A percentile compares a stretch with the other conserved stretches of the same genome.
Conservation (phyloP, 2,329 filamentous ascomycete genomes). For the Orbilia oligospora region DNA sequence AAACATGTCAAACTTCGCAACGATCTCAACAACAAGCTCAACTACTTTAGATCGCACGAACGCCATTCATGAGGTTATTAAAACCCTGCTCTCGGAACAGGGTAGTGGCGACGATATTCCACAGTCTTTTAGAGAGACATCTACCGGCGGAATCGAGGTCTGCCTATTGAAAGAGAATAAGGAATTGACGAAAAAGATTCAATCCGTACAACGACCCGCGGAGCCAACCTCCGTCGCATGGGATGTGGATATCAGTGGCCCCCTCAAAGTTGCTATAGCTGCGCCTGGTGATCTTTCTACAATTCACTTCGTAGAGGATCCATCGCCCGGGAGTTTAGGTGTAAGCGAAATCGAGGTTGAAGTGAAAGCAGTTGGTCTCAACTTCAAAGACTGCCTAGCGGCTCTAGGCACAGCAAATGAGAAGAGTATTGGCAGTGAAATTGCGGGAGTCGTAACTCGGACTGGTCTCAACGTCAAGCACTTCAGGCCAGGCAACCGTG, state of each 20-base stretch:
- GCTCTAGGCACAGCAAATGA: slow-evolving; percentile 38
- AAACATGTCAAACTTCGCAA: slow-evolving; percentile 43
- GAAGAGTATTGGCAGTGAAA: slow-evolving; percentile 61
- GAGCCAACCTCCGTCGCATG: not conserved
- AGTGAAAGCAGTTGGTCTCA: slow-evolving; percentile 67
- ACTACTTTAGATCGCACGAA: not conserved
- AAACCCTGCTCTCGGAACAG: slow-evolving; percentile 1
- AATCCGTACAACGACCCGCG: slow-evolving; percentile 4
- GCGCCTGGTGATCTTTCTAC: slow-evolving; percentile 26
- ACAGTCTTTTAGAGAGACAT: slow-evolving; percentile 39
- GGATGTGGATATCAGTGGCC: not conserved
- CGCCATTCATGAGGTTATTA: slow-evolving; percentile 28
- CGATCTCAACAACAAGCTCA: slow-evolving; percentile 12
- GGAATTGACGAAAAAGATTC: slow-evolving; percentile 30
- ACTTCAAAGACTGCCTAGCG: slow-evolving; percentile 60
- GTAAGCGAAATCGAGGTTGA: slow-evolving; percentile 67
- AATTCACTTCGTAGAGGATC: slow-evolving; percentile 55
- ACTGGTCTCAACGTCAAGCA: slow-evolving; percentile 54
- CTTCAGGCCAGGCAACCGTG: slow-evolving; percentile 12
- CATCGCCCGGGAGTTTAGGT: not conserved
- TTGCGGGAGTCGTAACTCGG: slow-evolving; percentile 61
- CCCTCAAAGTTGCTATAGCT: slow-evolving; percentile 21
- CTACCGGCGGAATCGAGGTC: slow-evolving; percentile 23
- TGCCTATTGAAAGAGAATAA: not conserved
- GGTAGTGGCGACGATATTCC: not conserved